These are phyloP conservation scores for Anisodus acutangulus DNA, from an alignment of 257 asterid species.

Conservation along the genomic window DNA sequence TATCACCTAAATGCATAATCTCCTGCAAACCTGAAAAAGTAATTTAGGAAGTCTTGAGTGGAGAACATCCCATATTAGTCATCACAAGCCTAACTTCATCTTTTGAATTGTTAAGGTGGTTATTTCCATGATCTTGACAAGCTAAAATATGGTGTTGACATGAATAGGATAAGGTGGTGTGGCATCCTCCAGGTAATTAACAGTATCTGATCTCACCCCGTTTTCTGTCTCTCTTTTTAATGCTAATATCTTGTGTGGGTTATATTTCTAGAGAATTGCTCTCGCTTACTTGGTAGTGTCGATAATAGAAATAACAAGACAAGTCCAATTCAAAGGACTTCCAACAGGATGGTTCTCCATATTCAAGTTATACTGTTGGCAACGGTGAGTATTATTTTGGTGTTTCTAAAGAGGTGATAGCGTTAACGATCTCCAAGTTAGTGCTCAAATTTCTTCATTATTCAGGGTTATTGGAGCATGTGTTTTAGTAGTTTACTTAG, in stretches of 20 bases:
- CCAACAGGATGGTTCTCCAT: conserved; percentile 50
- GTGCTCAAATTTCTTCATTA: not conserved
- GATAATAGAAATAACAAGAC: conserved; percentile 55
- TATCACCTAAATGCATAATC: not conserved
- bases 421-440: not conserved
- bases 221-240: not conserved
- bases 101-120: conserved; percentile 59
- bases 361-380: conserved; percentile 61
- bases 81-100: not conserved
- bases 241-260: conserved; percentile 25
- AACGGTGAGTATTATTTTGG: conserved; percentile 54
- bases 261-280: conserved; percentile 65
- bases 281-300: conserved; percentile 73
- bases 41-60: not conserved
- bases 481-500: conserved; percentile 57
- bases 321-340: conserved; percentile 37
- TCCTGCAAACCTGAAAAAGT: not conserved
- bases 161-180: conserved; percentile 73
- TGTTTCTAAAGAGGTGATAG: not conserved
- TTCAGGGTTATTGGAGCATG: conserved; percentile 62
- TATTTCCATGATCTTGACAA: conserved; percentile 81
- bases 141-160: conserved; percentile 72
- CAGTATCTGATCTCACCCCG: conserved; percentile 7
- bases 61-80: not conserved
- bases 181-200: conserved; percentile 78